Percentiles rank a stretch among this genome's conserved stretches.
Evolutionary conservation across 441 rosid species (phyloP).

Genomic region (Metrosideros polymorpha): DNA sequence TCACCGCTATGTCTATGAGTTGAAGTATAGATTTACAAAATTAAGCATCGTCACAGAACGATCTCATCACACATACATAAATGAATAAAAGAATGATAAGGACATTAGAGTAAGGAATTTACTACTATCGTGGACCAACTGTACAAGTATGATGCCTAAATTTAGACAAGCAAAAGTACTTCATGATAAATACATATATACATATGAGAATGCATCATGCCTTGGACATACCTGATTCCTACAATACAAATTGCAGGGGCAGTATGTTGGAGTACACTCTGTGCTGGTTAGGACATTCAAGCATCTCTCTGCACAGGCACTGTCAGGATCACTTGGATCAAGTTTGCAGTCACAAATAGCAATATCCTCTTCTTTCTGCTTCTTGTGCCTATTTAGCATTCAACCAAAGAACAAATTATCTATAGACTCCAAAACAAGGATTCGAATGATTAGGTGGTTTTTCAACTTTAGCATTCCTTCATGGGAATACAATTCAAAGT

Average conservation of each 20-base stretch:
- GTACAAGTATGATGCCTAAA: not conserved
- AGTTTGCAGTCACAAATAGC: slow-evolving; percentile 76
- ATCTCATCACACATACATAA: not conserved
- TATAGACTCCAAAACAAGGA: not conserved
- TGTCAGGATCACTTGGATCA: slow-evolving; percentile 53
- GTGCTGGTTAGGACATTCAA: slow-evolving; percentile 80
- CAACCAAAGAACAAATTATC: not conserved
- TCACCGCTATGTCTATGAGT: not conserved
- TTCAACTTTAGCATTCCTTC: not conserved
- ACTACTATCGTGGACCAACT: not conserved
- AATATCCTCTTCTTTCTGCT: slow-evolving; percentile 87
- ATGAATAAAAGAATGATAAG: not conserved
- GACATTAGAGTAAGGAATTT: not conserved
- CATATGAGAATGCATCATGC: not conserved
- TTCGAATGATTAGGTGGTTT: not conserved
- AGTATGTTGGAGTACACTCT: slow-evolving; percentile 77
- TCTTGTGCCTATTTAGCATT: slow-evolving; percentile 43
- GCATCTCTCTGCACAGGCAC: slow-evolving; percentile 87
- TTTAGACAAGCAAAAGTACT: not conserved
- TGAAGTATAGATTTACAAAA: not conserved
- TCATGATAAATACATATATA: not conserved
- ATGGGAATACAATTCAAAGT: not conserved
- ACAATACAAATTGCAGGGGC: slow-evolving; percentile 71
- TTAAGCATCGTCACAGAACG: not conserved
- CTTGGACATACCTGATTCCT: slow-evolving; percentile 63